Base-by-base conservation (phyloP, 768 basidiomycete genomes). In the Cyathus striatus region DNA sequence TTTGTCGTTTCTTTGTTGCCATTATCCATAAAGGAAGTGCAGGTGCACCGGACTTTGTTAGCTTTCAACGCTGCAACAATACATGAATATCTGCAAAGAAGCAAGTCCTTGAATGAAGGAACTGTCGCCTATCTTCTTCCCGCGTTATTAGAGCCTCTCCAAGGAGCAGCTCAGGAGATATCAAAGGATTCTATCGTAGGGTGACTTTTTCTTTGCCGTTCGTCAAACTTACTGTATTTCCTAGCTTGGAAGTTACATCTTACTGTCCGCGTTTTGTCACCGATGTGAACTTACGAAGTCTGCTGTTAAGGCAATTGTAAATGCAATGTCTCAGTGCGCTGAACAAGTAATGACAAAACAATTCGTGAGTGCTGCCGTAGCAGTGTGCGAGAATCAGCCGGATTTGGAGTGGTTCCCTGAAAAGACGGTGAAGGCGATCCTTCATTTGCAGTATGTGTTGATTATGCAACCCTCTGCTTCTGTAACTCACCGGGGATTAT, bases 11-110 rank as follows among this genome's bases (percentile, higher is more conserved):
- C 70, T 4, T 61, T 95, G 12, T 72, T 95, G 2, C 82, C 87
- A 1, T 56, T 54, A 16, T 72, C 81, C 0, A 44, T 84, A 41
- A 77, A 79, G 53, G 72, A 65, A 23, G 65, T 64, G 2, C 57
- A 61, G 43, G 55, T 59, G n/a, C 82, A 95, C 57, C 82, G 82
- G 26, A 77, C 86, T 0, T 64, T 98, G 13, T 61, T 91, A 34
- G 81, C 82, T 1, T 97, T 97, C 65, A 89, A 90, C 60, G 76
- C 86, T 5, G 83, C 86, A 5, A 77, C 76, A 1, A 63, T 91
- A 34, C 78, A 93, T 24, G 91, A 90, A 30, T 94, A 86, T 54
- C 70, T 99, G 27, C 75, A 79, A 26, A 65, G 73, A 34, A 66
- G 60, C 24, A 73, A 81, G 42, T 49, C 57, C 3, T 54, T 88